Conservation (phyloP, 192 early-diverging fungal species). For the Coemansia asiatica region DNA sequence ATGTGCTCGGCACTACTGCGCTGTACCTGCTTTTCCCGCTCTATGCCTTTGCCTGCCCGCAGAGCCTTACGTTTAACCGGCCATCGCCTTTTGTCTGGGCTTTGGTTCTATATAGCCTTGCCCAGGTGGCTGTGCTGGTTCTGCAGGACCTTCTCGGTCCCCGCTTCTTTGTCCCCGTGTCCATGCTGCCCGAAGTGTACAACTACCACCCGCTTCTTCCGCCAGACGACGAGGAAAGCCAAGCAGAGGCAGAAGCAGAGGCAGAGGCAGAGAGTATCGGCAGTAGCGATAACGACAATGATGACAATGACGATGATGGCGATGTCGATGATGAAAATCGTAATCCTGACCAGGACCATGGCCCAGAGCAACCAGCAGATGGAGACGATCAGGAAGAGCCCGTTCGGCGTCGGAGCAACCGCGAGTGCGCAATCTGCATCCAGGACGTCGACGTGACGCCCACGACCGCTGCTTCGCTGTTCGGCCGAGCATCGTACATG, state of each 20-base stretch:
- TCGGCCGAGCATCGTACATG: constrained; percentile 61
- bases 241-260: constrained; percentile 11
- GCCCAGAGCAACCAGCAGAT: background rate
- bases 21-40: constrained; percentile 62
- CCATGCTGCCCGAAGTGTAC: constrained; percentile 65
- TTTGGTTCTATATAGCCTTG: constrained; percentile 57
- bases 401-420: constrained; percentile 9
- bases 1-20: constrained; percentile 61
- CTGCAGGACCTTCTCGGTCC: constrained; percentile 70
- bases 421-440: constrained; percentile 72
- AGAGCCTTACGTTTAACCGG: constrained; percentile 44
- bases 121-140: constrained; percentile 62
- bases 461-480: constrained; percentile 15
- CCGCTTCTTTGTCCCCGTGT: constrained; percentile 70
- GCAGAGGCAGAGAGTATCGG: constrained; percentile 3
- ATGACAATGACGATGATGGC: background rate
- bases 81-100: constrained; percentile 55
- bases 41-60: constrained; percentile 57
- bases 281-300: constrained; percentile 1
- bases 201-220: constrained; percentile 68
- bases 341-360: background rate
- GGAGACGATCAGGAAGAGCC: background rate
- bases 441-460: constrained; percentile 50
- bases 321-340: background rate
- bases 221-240: constrained; percentile 52